A percentile compares a stretch with the other conserved stretches of the same genome.
These are phyloP conservation scores for Cantharellus cinnabarinus DNA, from an alignment of 768 basidiomycete genomes.

Conservation along the genomic window DNA sequence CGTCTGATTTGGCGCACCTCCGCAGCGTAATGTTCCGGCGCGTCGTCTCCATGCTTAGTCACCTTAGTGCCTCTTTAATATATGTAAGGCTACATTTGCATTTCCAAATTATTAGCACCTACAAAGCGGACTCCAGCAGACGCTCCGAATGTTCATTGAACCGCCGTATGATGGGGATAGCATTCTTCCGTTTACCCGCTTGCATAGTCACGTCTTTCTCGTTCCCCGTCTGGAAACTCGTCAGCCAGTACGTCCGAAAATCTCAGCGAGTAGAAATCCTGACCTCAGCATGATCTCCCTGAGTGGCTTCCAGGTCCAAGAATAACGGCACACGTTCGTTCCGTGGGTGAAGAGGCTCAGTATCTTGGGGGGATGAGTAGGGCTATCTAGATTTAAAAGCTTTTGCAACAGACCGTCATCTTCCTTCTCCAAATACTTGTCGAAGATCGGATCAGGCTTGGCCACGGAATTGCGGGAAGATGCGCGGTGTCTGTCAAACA, in stretches of 20 bases:
- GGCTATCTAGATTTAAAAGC: neutral
- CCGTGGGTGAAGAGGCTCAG: slow-evolving; percentile 55
- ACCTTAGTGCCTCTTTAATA: neutral
- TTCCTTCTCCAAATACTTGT: slow-evolving; percentile 87
- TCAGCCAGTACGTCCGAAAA: neutral
- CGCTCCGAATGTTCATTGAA: slow-evolving; percentile 96
- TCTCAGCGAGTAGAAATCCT: slow-evolving; percentile 1
- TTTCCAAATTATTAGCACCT: slow-evolving; percentile 8
- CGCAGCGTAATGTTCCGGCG: neutral
- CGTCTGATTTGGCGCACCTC: neutral
- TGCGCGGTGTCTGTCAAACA: slow-evolving; percentile 89
- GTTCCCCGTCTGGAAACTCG: slow-evolving; percentile 53
- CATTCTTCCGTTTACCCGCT: slow-evolving; percentile 70
- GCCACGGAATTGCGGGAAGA: slow-evolving; percentile 81
- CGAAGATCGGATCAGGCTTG: slow-evolving; percentile 83
- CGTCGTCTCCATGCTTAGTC: neutral
- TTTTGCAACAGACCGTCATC: slow-evolving; percentile 56
- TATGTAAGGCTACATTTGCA: neutral
- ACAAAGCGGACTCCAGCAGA: slow-evolving; percentile 64
- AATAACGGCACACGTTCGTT: slow-evolving; percentile 53
- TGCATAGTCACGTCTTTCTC: slow-evolving; percentile 89
- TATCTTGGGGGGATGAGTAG: slow-evolving; percentile 24
- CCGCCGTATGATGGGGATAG: slow-evolving; percentile 81
- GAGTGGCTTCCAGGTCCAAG: slow-evolving; percentile 70
- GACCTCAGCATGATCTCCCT: slow-evolving; percentile 82